Evolutionary conservation across 345 rosid species (phyloP), one percentile per base, ranked within the genome.

Genomic region (Hypericum androsaemum): DNA sequence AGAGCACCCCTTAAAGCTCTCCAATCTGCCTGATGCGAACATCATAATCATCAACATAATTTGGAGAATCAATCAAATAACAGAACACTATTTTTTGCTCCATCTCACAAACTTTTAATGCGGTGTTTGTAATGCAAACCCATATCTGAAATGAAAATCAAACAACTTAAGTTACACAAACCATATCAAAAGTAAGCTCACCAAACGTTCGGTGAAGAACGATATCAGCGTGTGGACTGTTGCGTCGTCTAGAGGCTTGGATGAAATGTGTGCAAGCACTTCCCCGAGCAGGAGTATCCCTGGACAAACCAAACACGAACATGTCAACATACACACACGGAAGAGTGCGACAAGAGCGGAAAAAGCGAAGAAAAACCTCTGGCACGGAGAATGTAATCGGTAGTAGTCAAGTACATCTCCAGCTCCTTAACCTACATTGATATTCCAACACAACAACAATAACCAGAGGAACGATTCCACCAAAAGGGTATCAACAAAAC

Each of bases 11-110:
- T 86, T 61, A 84, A 38, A 52, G 88, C 80, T 77, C 74, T 81
- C 98, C 98, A 88, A 62, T 92, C 98, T 74, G 78, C 94, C 98
- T 92, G 88, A 71, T 62, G 62, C 48, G 72, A 71, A 54, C 39
- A 58, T 43, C 44, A 52, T 59, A 47, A 62, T 66, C 74, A 62
- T 66, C 56, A 51, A 57, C 42, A 59, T 43, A 43, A 43, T 43
- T 43, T n/a, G 12, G 12, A 43, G n/a, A 48, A 43, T 13, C 44
- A 50, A 56, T 45, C 13, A 56, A 39, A 22, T 37, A 42, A 42
- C 51, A 51, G 14, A 41, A 22, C 12, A 56, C 17, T 28, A 38
- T 22, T 22, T 22, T 22, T 22, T 22, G 32, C 32, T 1, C 32
- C 32, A 22, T 22, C 32, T 22, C 32, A 22, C 32, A 22, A 22